Conservation (phyloP, 164 flowering plant genomes). For the Aristolochia fimbriata region DNA sequence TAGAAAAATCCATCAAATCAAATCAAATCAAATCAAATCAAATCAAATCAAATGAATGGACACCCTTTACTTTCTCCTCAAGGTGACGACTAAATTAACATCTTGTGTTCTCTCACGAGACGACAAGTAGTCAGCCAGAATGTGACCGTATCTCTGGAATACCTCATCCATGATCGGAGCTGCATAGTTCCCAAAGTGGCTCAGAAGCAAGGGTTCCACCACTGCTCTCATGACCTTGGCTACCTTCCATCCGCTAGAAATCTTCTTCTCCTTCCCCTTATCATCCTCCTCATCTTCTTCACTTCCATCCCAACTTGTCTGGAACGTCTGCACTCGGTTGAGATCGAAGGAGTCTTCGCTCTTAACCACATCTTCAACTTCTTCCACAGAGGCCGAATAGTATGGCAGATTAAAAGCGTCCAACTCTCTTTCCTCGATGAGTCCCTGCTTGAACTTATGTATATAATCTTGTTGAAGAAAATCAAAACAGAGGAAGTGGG, state of each 20-base stretch:
- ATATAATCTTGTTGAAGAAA: too few relatives aligned
- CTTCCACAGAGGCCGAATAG: slow-evolving; percentile 35
- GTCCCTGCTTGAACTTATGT: too few relatives aligned
- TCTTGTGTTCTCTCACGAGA: not conserved
- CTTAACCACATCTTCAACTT: slow-evolving; percentile 24
- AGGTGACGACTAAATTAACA: not conserved
- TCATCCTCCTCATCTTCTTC: not conserved
- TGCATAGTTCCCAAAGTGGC: slow-evolving; percentile 58
- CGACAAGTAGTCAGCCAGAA: slow-evolving; percentile 56
- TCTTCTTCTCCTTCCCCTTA: not conserved
- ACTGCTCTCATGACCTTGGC: slow-evolving; percentile 38
- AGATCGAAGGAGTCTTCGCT: slow-evolving; percentile 45
- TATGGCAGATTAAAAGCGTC: slow-evolving; percentile 45
- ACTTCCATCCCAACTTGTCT: slow-evolving; percentile 20
- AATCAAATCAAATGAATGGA: too few relatives aligned
- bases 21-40: too few relatives aligned
- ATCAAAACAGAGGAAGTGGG: too few relatives aligned
- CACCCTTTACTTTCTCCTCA: not conserved
- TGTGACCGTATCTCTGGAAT: slow-evolving; percentile 38
- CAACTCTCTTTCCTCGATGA: slow-evolving; percentile 33
- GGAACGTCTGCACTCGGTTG: slow-evolving; percentile 12
- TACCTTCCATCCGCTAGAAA: slow-evolving; percentile 3
- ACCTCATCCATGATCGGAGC: slow-evolving; percentile 25
- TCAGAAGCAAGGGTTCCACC: slow-evolving; percentile 44
- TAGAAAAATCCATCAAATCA: too few relatives aligned